Conservation (phyloP, 2,329 filamentous ascomycete species). For the Aureobasidium lini region DNA sequence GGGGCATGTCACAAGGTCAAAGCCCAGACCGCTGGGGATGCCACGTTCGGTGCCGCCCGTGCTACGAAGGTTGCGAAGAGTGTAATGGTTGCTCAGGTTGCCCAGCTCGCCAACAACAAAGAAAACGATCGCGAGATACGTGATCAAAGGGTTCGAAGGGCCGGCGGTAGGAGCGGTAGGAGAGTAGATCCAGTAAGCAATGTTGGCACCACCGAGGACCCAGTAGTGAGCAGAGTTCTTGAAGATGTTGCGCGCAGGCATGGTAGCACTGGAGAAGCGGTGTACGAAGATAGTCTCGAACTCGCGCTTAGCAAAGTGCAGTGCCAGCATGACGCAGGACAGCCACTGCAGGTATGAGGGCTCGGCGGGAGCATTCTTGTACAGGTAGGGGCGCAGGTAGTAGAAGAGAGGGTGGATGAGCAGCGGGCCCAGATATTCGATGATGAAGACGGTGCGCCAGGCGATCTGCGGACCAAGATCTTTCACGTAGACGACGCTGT, state of each 20-base stretch:
- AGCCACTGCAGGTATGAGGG: slow-evolving; percentile 64
- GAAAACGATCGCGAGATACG: slow-evolving; percentile 61
- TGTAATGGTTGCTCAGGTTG: slow-evolving; percentile 74
- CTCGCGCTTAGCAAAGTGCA: slow-evolving; percentile 94
- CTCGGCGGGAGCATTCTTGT: slow-evolving; percentile 42
- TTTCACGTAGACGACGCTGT: slow-evolving; percentile 71
- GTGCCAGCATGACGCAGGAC: slow-evolving; percentile 62
- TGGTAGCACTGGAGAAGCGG: slow-evolving; percentile 89
- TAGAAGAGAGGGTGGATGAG: slow-evolving; percentile 74
- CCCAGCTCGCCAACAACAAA: slow-evolving; percentile 71
- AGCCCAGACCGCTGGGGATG: slow-evolving; percentile 80
- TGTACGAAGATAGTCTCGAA: slow-evolving; percentile 90
- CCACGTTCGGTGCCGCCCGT: slow-evolving; percentile 77
- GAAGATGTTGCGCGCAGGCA: slow-evolving; percentile 86
- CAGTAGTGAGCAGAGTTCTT: slow-evolving; percentile 96
- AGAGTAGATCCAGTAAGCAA: slow-evolving; percentile 78
- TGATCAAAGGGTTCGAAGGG: slow-evolving; percentile 44
- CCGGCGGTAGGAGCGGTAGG: slow-evolving; percentile 58
- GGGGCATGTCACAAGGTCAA: slow-evolving; percentile 81
- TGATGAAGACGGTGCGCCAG: slow-evolving; percentile 89
- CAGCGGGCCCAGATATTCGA: slow-evolving; percentile 91
- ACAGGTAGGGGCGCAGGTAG: slow-evolving; percentile 64
- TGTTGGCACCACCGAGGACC: slow-evolving; percentile 69
- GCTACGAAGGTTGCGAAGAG: slow-evolving; percentile 68
- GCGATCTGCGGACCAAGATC: slow-evolving; percentile 89